Percentiles rank a stretch among this genome's conserved stretches.
Conservation (phyloP, 2,329 filamentous ascomycete genomes). For the Calcarisporium arbuscula region DNA sequence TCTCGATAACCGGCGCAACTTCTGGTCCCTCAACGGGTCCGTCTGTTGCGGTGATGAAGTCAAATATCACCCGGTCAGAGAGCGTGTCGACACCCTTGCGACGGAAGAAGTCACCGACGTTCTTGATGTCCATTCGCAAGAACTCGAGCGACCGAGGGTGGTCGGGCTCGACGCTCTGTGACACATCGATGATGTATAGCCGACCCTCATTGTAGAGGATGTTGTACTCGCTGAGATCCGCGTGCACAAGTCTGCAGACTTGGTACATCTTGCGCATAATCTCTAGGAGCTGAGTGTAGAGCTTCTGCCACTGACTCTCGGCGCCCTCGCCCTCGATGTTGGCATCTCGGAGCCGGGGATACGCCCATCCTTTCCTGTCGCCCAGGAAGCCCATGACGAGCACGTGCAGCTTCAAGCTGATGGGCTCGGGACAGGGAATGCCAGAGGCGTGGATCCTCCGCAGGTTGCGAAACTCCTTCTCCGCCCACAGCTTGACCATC, state of each 20-base stretch:
- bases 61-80: constrained; percentile 72
- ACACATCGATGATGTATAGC: constrained; percentile 95
- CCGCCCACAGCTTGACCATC: constrained; percentile 98
- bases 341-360: constrained; percentile 85
- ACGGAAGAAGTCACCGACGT: constrained; percentile 87
- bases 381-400: constrained; percentile 93
- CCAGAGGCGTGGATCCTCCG: constrained; percentile 75
- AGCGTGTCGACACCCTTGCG: constrained; percentile 78
- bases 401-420: constrained; percentile 87
- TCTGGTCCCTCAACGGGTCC: constrained; percentile 55
- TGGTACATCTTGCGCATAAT: constrained; percentile 95
- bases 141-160: constrained; percentile 91
- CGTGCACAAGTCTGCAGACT: constrained; percentile 84
- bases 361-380: constrained; percentile 78
- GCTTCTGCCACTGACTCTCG: constrained; percentile 64
- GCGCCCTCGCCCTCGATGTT: constrained; percentile 61
- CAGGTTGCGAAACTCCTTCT: constrained; percentile 96
- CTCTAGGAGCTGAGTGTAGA: constrained; percentile 79
- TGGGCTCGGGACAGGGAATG: constrained; percentile 84
- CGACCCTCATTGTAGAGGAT: constrained; percentile 78
- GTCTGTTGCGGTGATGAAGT: constrained; percentile 65
- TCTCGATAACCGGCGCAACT: constrained; percentile 57
- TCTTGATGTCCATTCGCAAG: constrained; percentile 97
- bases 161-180: constrained; percentile 93
- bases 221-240: constrained; percentile 97